A percentile compares a stretch with the other conserved stretches of the same genome.
Conservation (phyloP, 495 filamentous ascomycete genomes). For the Sporormia fimetaria region DNA sequence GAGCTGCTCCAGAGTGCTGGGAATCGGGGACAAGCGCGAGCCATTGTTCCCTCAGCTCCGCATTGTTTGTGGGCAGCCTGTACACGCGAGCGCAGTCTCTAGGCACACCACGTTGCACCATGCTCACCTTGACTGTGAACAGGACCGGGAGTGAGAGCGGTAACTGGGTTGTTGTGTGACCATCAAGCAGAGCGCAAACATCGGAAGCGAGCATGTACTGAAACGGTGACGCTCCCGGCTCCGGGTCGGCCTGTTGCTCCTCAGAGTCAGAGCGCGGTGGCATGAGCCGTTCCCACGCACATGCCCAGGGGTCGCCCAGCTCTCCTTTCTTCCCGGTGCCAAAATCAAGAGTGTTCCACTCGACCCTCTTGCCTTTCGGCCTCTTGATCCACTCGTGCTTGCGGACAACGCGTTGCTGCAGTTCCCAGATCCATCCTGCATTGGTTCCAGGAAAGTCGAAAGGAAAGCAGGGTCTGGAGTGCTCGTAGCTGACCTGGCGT, state of each 20-base stretch:
- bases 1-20: neutral
- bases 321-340: slow-evolving; percentile 70
- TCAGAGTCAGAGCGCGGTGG: slow-evolving; percentile 2
- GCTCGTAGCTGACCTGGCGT: slow-evolving; percentile 73
- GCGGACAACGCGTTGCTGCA: slow-evolving; percentile 49
- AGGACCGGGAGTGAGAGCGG: slow-evolving; percentile 30
- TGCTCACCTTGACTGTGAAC: slow-evolving; percentile 47
- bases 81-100: slow-evolving; percentile 58
- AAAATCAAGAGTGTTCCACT: slow-evolving; percentile 66
- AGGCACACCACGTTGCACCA: slow-evolving; percentile 49
- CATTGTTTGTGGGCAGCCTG: slow-evolving; percentile 46
- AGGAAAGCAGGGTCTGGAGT: slow-evolving; percentile 72
- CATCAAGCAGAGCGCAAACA: neutral
- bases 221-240: neutral
- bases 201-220: slow-evolving; percentile 7
- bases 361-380: slow-evolving; percentile 70
- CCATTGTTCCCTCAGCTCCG: slow-evolving; percentile 44
- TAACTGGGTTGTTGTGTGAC: neutral
- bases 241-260: neutral
- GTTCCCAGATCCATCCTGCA: slow-evolving; percentile 69
- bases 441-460: slow-evolving; percentile 74
- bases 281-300: slow-evolving; percentile 70
- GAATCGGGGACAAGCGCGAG: slow-evolving; percentile 31
- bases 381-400: slow-evolving; percentile 61
- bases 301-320: slow-evolving; percentile 70